Evolutionary conservation across 2,329 filamentous ascomycete genomes (phyloP).

Genomic region (Beauveria asiatica): DNA sequence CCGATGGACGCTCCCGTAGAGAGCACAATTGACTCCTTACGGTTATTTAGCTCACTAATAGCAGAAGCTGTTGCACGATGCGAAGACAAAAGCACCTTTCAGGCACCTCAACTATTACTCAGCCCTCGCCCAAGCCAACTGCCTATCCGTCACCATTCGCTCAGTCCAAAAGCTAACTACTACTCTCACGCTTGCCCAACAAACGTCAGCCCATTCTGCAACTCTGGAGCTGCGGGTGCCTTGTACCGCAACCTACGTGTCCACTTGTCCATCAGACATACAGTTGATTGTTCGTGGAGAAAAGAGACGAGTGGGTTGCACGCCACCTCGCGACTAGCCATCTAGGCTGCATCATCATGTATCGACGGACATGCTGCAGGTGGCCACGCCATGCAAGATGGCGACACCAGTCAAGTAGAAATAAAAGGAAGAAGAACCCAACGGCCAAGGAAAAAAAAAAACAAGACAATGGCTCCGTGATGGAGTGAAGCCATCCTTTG

Average conservation of each 20-base stretch:
- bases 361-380: neutral
- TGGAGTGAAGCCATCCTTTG: neutral
- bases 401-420: neutral
- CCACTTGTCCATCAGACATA: neutral
- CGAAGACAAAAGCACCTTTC: no score
- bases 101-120: neutral
- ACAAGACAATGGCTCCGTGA: neutral
- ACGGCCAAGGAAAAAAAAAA: neutral
- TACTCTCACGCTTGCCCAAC: neutral
- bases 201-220: neutral
- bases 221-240: neutral
- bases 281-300: conserved; percentile 1
- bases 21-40: neutral
- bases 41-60: neutral
- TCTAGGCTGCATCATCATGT: neutral
- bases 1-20: neutral
- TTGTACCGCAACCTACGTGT: neutral
- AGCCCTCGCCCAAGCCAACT: neutral
- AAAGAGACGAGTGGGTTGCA: neutral
- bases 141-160: neutral
- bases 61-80: no score
- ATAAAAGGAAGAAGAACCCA: neutral
- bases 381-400: neutral
- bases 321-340: neutral
- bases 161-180: neutral